Base-by-base conservation (phyloP, 148 eudicot genomes). In the Pouteria glomerata region DNA sequence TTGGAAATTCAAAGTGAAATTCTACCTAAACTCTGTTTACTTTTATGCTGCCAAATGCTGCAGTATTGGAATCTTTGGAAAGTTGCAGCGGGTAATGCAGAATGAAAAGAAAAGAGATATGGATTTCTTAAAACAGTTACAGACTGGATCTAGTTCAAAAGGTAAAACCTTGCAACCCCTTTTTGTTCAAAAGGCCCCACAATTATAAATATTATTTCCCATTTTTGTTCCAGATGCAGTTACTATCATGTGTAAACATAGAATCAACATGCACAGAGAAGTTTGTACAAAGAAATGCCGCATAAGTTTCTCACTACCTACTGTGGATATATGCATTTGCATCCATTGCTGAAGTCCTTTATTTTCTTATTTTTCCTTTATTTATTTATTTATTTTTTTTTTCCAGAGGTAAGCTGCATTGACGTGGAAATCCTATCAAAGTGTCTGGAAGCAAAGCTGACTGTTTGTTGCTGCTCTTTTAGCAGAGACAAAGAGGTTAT, bases 381-480 rank as follows among this genome's bases (percentile, higher is more conserved):
- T 56, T 66, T 57, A 34, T 63, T 59, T 12, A 26, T 50, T 45
- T 63, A 39, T 13, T 15, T 23, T 13, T 45, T 56, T 66, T 57
- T 42, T 63, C 82, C 82, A 96, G 91, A 82, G 68, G 76, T 73
- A 53, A 78, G 72, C 66, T 83, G 79, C 88, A 76, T 91, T 69
- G 88, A 86, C 66, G 95, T 94, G 73, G 87, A 81, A 78, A 88
- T 94, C 65, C 67, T 87, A 65, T 86, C 97, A 72, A 91, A 85
- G 80, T 79, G 84, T 74, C 79, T 87, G 69, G 93, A 91, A 62
- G 96, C 91, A 65, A 94, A 89, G 91, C 84, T 91, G 80, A 88
- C 77, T 73, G 96, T 88, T 76, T 94, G 93, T 73, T 80, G 41
- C 76, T 94, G 98, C 77, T 78, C 81, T 65, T 56, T 79, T 68